A percentile compares a stretch with the other conserved stretches of the same genome.
Evolutionary conservation across 2,329 filamentous ascomycete genomes (phyloP).

Genomic region (Acarospora socialis): DNA sequence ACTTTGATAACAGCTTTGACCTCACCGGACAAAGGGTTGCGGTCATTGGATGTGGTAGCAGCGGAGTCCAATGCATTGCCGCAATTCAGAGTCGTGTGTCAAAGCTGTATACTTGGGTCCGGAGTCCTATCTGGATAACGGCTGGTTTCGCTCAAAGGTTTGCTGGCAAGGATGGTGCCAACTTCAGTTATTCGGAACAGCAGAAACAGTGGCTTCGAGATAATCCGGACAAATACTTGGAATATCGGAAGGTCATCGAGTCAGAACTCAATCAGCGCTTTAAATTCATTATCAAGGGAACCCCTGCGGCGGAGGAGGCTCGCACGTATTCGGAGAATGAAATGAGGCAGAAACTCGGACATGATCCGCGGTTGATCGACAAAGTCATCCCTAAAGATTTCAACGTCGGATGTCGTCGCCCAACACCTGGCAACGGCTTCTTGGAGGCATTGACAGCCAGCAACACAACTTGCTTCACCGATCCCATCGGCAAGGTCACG

Average conservation of each 20-base stretch:
- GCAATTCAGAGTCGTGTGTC: no score
- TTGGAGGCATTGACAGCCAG: constrained; percentile 24
- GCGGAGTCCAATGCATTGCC: constrained; percentile 14
- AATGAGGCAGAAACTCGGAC: constrained; percentile 27
- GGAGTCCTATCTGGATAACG: constrained; percentile 34
- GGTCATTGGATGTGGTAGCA: constrained; percentile 15
- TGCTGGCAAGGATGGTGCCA: constrained; percentile 32
- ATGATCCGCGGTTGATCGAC: constrained; percentile 25
- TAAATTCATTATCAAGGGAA: constrained; percentile 39
- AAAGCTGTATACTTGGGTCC: constrained; percentile 23
- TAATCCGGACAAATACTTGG: constrained; percentile 31
- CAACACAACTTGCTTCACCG: constrained; percentile 32
- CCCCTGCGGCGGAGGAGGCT: constrained; percentile 29
- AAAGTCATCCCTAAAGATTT: constrained; percentile 34
- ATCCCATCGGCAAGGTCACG: constrained; percentile 25
- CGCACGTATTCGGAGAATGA: constrained; percentile 10
- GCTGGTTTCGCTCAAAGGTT: constrained; percentile 34
- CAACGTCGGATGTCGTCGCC: constrained; percentile 27
- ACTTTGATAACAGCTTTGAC: constrained; percentile 7
- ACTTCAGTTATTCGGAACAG: constrained; percentile 31
- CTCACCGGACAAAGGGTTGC: constrained; percentile 9
- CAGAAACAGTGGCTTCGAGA: constrained; percentile 26
- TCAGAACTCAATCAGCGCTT: constrained; percentile 39
- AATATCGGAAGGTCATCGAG: constrained; percentile 35
- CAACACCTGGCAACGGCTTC: constrained; percentile 30